A percentile compares a stretch with the other conserved stretches of the same genome.
phyloP scores from a whole-genome alignment of 202 grass and related monocot genomes.

The Dendrocalamus latiflorus region DNA sequence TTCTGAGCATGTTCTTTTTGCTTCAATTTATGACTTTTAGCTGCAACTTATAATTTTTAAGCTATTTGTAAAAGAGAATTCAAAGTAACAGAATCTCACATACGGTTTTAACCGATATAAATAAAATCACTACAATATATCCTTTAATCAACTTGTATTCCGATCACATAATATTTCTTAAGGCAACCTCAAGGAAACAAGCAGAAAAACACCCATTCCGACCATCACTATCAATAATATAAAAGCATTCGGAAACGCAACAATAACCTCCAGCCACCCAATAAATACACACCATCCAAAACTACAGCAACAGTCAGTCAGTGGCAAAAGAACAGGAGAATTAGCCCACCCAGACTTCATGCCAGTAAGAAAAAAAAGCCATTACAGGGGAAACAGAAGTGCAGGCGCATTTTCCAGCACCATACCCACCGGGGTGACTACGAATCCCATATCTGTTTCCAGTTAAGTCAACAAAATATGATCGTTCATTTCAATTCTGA shows the following conservation, averaged over 20 bases:
- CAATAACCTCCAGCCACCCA: neutral
- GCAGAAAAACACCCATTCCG: too few species aligned
- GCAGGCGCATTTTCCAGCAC: conserved; percentile 18
- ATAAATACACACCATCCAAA: neutral
- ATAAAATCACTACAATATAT: too few species aligned
- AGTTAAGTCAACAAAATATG: conserved; percentile 35
- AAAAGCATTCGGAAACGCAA: neutral
- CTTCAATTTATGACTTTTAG: too few species aligned
- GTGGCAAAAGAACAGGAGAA: neutral
- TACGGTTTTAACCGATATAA: too few species aligned
- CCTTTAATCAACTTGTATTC: neutral
- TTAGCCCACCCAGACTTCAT: neutral
- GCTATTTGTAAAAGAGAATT: too few species aligned
- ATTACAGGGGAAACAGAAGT: neutral
- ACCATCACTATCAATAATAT: neutral
- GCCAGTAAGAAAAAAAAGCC: neutral
- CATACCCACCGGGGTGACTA: conserved; percentile 25
- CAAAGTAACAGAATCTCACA: too few species aligned
- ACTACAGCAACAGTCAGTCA: neutral
- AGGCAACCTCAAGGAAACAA: neutral
- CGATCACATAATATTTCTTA: neutral
- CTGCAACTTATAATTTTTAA: too few species aligned
- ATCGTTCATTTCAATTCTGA: conserved; percentile 10
- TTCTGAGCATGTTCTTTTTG: too few species aligned
- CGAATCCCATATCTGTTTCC: conserved; percentile 34